A percentile compares a stretch with the other conserved stretches of the same genome.
Conservation (phyloP, 2,329 filamentous ascomycete genomes). For the Pleoardoris graminearum region DNA sequence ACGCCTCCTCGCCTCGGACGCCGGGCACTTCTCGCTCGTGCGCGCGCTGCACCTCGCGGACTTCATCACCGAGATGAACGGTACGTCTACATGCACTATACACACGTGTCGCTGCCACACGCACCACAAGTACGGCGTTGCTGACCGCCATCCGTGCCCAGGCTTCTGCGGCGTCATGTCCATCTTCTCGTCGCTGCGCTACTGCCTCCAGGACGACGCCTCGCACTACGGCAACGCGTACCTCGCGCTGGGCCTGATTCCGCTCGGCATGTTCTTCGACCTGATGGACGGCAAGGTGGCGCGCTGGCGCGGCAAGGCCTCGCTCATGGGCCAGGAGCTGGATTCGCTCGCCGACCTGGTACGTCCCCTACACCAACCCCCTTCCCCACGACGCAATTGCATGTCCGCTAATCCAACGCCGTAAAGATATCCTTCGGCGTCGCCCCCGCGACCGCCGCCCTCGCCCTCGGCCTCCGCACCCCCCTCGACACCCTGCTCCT, state of each 20-base stretch:
- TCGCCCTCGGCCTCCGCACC: slow-evolving; percentile 86
- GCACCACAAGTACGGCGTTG: no score
- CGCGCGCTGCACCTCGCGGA: slow-evolving; percentile 75
- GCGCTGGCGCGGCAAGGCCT: slow-evolving; percentile 94
- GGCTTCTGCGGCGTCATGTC: slow-evolving; percentile 93
- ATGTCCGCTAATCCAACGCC: not conserved
- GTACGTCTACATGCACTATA: no score
- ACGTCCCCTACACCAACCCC: no score
- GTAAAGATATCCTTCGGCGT: slow-evolving; percentile 93
- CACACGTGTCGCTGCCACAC: no score
- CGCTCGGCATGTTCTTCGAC: slow-evolving; percentile 88
- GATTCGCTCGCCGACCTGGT: slow-evolving; percentile 95
- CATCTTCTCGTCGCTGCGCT: slow-evolving; percentile 91
- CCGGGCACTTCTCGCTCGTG: slow-evolving; percentile 69
- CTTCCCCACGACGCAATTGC: no score
- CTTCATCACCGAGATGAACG: slow-evolving; percentile 80
- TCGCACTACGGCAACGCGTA: slow-evolving; percentile 71
- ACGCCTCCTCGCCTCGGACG: slow-evolving; percentile 68
- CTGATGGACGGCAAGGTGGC: slow-evolving; percentile 98
- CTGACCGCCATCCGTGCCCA: no score
- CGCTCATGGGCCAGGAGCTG: slow-evolving; percentile 95
- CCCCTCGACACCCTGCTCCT: slow-evolving; percentile 79
- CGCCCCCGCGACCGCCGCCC: slow-evolving; percentile 82
- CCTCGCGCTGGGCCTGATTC: slow-evolving; percentile 82
- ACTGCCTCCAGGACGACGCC: slow-evolving; percentile 74